Evolutionary conservation across 2,329 filamentous ascomycete genomes (phyloP), one percentile per base, ranked within the genome.

Genomic region (Pseudogymnoascus sp.): DNA sequence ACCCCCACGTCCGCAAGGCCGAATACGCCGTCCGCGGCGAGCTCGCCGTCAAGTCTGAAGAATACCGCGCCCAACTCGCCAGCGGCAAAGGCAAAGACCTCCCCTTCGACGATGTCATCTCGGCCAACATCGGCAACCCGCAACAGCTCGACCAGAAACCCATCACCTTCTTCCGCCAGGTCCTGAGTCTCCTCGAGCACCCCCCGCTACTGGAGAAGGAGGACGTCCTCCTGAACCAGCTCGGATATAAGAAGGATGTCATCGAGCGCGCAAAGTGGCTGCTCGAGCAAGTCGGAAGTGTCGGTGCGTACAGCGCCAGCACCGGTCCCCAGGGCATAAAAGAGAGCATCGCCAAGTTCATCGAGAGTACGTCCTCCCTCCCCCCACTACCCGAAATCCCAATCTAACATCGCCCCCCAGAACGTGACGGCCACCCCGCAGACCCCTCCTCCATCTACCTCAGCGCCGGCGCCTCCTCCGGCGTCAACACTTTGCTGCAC

Each of bases 71-170:
- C 62, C 82, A 84, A 72, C 81, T 97, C 66, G 79, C 80, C 68
- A 83, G 85, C 67, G 85, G 83, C 70, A 81, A 78, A 76, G 67
- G 65, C 2, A 67, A 68, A 64, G 75, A 75, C 72, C 82, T 97
- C 61, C 93, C 95, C 60, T 99, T 99, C 77, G 82, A 90, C 71
- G 84, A 91, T 65, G 88, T 99, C 77, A 93, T 99, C 79, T 93
- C 90, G 67, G 95, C 95, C 78, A 99, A 99, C 80, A 99, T 99
- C 73, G 95, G 95, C 74, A 99, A 99, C 81, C 95, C 95, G 3
- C 95, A 99, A 78, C 95, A 99, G 79, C 86, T 99, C 67, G 95
- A 97, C 79, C 95, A 99, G 83, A 96, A 97, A 82, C 95, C 95
- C 72, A 93, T 99, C 72, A 99, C 95, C 70, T 99, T 97, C 83